Evolutionary conservation across 2,329 filamentous ascomycete species (phyloP).

Genomic region (Aspergillus spinulosporus): DNA sequence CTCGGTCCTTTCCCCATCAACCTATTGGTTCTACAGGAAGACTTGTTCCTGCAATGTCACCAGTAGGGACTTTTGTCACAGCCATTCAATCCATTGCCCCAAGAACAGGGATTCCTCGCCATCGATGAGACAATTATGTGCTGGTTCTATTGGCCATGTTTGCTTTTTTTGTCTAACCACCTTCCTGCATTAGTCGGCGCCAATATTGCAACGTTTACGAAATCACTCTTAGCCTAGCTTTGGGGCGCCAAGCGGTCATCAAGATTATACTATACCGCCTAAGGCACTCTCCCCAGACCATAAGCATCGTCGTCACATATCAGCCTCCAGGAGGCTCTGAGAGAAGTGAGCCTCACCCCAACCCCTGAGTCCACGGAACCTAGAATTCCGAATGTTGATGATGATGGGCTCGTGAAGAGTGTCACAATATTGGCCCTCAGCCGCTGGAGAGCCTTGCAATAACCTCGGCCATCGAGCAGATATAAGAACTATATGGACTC

Average conservation of each 20-base stretch:
- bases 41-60: neutral
- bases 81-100: neutral
- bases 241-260: neutral
- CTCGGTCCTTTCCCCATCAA: neutral
- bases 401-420: neutral
- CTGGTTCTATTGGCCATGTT: neutral
- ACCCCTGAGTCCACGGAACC: neutral
- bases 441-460: neutral
- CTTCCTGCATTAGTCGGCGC: too few species aligned
- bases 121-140: neutral
- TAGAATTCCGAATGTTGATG: neutral
- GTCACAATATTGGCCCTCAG: neutral
- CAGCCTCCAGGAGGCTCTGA: neutral
- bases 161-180: neutral
- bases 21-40: neutral
- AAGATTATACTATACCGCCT: neutral
- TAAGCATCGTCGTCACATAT: neutral
- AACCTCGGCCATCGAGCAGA: neutral
- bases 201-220: neutral
- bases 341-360: neutral
- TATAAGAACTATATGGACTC: neutral
- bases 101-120: neutral
- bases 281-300: neutral
- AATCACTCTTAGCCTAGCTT: neutral
- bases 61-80: neutral